These are phyloP conservation scores for Volvariella surrecta DNA, from an alignment of 1,284 basidiomycete species.

Conservation along the genomic window DNA sequence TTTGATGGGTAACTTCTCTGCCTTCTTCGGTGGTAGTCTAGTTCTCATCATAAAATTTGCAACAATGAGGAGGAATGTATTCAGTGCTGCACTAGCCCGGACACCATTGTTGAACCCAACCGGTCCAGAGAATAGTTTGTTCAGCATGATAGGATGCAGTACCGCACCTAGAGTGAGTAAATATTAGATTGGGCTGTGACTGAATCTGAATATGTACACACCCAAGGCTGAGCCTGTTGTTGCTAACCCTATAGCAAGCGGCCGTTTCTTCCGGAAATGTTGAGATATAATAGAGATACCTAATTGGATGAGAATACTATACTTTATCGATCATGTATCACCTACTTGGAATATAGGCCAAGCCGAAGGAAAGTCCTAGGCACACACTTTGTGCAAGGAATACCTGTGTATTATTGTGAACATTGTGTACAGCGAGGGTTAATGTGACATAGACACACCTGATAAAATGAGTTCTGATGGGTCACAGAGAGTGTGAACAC, in stretches of 20 bases:
- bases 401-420: neutral
- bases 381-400: constrained; percentile 9
- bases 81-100: constrained; percentile 31
- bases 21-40: constrained; percentile 22
- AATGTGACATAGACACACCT: constrained; percentile 9
- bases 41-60: constrained; percentile 34
- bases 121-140: constrained; percentile 26
- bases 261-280: constrained; percentile 18
- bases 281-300: constrained; percentile 1
- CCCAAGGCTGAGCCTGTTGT: constrained; percentile 23
- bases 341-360: constrained; percentile 4
- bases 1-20: constrained; percentile 16
- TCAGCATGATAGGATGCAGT: constrained; percentile 33
- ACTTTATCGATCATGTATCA: neutral
- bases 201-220: constrained; percentile 2
- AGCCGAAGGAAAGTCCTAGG: constrained; percentile 4
- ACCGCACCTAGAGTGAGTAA: constrained; percentile 30
- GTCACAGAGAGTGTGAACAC: constrained; percentile 20
- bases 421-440: neutral
- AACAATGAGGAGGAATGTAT: constrained; percentile 27
- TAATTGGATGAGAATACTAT: neutral
- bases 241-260: constrained; percentile 37
- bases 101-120: constrained; percentile 34
- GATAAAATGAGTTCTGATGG: constrained; percentile 16
- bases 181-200: constrained; percentile 5